Percentiles rank a stretch among this genome's conserved stretches.
phyloP scores from a whole-genome alignment of 2,329 filamentous ascomycete genomes.

The Pseudocercospora cruenta region DNA sequence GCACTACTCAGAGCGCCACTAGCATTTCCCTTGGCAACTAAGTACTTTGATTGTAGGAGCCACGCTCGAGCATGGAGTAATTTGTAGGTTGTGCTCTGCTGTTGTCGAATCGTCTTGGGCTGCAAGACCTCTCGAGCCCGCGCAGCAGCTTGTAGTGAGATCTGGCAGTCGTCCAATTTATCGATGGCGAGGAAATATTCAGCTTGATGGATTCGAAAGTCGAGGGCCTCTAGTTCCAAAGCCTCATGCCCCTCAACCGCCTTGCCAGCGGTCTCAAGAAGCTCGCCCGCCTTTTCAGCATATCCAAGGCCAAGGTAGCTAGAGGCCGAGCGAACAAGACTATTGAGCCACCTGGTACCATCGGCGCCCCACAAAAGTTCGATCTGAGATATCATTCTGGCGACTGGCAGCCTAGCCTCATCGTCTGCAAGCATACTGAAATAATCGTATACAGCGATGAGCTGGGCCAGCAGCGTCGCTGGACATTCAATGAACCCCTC shows the following conservation, averaged over 20 bases:
- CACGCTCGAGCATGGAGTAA: constrained; percentile 33
- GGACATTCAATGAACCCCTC: constrained; percentile 54
- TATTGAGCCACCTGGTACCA: constrained; percentile 43
- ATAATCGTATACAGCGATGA: constrained; percentile 60
- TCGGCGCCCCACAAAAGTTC: constrained; percentile 2
- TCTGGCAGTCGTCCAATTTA: constrained; percentile 23
- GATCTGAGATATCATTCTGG: constrained; percentile 20
- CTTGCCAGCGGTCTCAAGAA: constrained; percentile 63
- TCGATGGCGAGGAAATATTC: constrained; percentile 31
- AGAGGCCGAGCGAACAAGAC: constrained; percentile 46
- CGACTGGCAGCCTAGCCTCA: constrained; percentile 32
- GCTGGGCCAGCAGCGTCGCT: constrained; percentile 53
- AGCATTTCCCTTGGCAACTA: constrained; percentile 21
- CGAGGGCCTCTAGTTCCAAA: constrained; percentile 52
- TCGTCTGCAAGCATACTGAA: constrained; percentile 61
- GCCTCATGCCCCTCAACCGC: constrained; percentile 47
- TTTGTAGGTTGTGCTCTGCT: constrained; percentile 30
- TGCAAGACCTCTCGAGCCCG: constrained; percentile 21
- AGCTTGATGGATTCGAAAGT: constrained; percentile 32
- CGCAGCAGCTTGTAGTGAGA: constrained; percentile 25
- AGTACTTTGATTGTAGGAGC: constrained; percentile 34
- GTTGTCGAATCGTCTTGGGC: constrained; percentile 22
- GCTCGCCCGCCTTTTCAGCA: constrained; percentile 59
- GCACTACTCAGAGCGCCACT: constrained; percentile 33
- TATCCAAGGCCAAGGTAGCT: constrained; percentile 65